Percentiles rank a stretch among this genome's conserved stretches.
Conservation (phyloP, 2,329 filamentous ascomycete genomes). For the Endoconidiophora laricicola region DNA sequence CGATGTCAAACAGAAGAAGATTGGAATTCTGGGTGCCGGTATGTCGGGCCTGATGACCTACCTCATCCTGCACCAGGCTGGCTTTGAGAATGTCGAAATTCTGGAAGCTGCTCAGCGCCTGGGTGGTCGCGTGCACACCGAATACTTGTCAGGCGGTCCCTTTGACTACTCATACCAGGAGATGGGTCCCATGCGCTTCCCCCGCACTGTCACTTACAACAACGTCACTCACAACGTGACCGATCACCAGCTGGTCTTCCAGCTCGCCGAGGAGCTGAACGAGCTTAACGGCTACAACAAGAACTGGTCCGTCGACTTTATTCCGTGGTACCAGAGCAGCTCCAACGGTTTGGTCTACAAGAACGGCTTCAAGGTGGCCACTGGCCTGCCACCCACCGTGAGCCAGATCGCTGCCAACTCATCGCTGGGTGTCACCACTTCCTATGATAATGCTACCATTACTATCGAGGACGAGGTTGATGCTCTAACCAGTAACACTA, state of each 20-base stretch:
- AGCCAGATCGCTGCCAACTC: slow-evolving; percentile 30
- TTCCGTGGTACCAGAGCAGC: slow-evolving; percentile 41
- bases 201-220: slow-evolving; percentile 33
- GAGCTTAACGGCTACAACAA: slow-evolving; percentile 34
- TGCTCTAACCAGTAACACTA: slow-evolving; percentile 10
- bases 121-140: slow-evolving; percentile 47
- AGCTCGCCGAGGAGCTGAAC: slow-evolving; percentile 44
- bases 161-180: slow-evolving; percentile 52
- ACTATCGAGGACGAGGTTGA: slow-evolving; percentile 16
- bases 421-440: slow-evolving; percentile 19
- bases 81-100: slow-evolving; percentile 43
- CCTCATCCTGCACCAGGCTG: slow-evolving; percentile 31
- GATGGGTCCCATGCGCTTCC: slow-evolving; percentile 50
- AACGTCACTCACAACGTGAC: slow-evolving; percentile 41
- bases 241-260: slow-evolving; percentile 49
- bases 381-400: slow-evolving; percentile 34
- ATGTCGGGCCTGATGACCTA: slow-evolving; percentile 48
- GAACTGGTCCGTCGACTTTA: slow-evolving; percentile 39
- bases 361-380: slow-evolving; percentile 28
- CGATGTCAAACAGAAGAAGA: slow-evolving; percentile 36
- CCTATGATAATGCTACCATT: slow-evolving; percentile 15
- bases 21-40: slow-evolving; percentile 49
- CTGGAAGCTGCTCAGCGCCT: slow-evolving; percentile 43
- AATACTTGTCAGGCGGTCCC: slow-evolving; percentile 42
- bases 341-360: slow-evolving; percentile 36